These are phyloP conservation scores for Lyophyllum semitale DNA, from an alignment of 768 basidiomycete genomes.

Conservation along the genomic window DNA sequence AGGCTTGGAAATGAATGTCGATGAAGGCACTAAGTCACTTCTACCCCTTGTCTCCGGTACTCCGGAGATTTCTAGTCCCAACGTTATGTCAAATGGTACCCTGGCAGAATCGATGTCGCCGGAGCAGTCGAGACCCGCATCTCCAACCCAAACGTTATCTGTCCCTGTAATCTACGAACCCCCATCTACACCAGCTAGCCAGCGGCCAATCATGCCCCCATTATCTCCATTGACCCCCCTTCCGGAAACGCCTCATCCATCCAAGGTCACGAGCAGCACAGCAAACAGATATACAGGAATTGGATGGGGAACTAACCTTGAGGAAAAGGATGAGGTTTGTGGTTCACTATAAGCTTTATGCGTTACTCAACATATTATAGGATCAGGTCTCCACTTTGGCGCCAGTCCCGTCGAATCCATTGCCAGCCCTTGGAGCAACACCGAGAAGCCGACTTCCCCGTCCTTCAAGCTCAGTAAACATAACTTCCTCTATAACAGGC, in stretches of 20 bases:
- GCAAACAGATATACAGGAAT: slow-evolving; percentile 22
- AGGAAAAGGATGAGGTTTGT: slow-evolving; percentile 24
- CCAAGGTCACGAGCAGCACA: slow-evolving; percentile 10
- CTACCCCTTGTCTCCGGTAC: neutral
- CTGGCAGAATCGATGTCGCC: neutral
- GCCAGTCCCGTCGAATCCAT: slow-evolving; percentile 12
- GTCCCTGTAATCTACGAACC: slow-evolving; percentile 12
- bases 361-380: neutral
- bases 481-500: neutral
- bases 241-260: slow-evolving; percentile 45
- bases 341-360: neutral
- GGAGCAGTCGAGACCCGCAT: neutral
- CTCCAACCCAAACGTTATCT: neutral
- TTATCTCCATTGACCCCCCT: slow-evolving; percentile 54
- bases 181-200: slow-evolving; percentile 24
- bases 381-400: neutral
- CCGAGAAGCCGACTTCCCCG: slow-evolving; percentile 36
- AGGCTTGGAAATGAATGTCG: slow-evolving; percentile 23
- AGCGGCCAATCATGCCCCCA: slow-evolving; percentile 17
- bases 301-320: slow-evolving; percentile 24
- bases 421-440: slow-evolving; percentile 10
- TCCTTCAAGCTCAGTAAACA: slow-evolving; percentile 20
- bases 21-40: slow-evolving; percentile 12
- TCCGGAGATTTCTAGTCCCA: neutral
- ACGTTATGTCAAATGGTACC: neutral